Evolutionary conservation across 768 basidiomycete species (phyloP).

Genomic region (Termitomyces bulborhizus): DNA sequence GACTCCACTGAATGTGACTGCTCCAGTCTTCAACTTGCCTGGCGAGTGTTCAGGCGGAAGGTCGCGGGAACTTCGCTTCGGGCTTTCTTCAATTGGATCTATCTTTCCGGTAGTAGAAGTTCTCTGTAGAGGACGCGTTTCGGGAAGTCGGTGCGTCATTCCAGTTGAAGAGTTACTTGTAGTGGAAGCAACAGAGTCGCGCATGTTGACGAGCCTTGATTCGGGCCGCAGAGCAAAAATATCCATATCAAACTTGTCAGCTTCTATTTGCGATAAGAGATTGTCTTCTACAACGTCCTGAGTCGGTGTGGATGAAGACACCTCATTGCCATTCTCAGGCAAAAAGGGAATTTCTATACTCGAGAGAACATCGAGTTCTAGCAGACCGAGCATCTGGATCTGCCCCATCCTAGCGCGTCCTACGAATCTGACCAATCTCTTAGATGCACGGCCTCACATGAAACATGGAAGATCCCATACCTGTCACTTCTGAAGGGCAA

Average conservation of each 20-base stretch:
- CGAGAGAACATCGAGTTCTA: conserved; percentile 87
- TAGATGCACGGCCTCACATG: conserved; percentile 1
- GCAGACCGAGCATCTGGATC: conserved; percentile 88
- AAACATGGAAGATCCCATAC: conserved; percentile 27
- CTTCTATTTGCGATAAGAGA: conserved; percentile 44
- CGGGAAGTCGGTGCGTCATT: conserved; percentile 28
- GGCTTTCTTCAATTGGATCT: conserved; percentile 68
- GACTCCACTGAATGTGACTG: conserved; percentile 24
- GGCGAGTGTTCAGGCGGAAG: conserved; percentile 42
- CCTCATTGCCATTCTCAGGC: conserved; percentile 33
- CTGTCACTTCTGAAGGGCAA: conserved; percentile 75
- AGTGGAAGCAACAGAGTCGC: conserved; percentile 37
- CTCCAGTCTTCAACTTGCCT: conserved; percentile 11
- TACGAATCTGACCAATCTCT: conserved; percentile 57
- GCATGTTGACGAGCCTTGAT: conserved; percentile 21
- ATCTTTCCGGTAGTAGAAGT: conserved; percentile 46
- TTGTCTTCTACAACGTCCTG: conserved; percentile 28
- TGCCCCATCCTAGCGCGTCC: conserved; percentile 97
- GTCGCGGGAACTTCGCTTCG: conserved; percentile 40
- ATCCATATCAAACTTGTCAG: conserved; percentile 69
- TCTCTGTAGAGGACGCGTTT: conserved; percentile 45
- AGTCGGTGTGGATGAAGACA: conserved; percentile 23
- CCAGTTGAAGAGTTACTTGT: conserved; percentile 24
- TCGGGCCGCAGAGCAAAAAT: conserved; percentile 52
- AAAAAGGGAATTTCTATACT: conserved; percentile 85